Evolutionary conservation across 2,329 filamentous ascomycete species (phyloP).

Genomic region (Capronia epimyces): DNA sequence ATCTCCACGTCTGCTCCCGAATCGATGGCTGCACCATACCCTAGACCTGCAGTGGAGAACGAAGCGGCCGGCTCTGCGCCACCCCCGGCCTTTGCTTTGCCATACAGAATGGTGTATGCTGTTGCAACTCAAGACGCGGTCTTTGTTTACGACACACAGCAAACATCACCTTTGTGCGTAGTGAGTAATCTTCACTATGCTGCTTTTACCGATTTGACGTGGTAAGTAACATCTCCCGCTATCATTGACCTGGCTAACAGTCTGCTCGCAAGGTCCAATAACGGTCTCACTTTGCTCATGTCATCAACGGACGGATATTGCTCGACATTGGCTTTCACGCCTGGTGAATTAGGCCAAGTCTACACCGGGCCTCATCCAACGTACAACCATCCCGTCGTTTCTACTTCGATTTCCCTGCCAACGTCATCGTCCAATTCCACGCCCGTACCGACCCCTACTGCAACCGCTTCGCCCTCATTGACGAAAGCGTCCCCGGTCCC

Average conservation of each 20-base stretch:
- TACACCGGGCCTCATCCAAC: slow-evolving; percentile 63
- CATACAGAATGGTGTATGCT: slow-evolving; percentile 92
- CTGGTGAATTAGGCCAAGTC: slow-evolving; percentile 76
- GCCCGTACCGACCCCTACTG: slow-evolving; percentile 65
- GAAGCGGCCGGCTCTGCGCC: slow-evolving; percentile 49
- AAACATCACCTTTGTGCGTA: slow-evolving; percentile 85
- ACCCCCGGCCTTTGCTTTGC: slow-evolving; percentile 66
- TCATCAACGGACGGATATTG: slow-evolving; percentile 99
- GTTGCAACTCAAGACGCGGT: slow-evolving; percentile 96
- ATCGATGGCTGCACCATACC: slow-evolving; percentile 39
- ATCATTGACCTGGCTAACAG: slow-evolving; percentile 16
- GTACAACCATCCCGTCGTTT: slow-evolving; percentile 30
- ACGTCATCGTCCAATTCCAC: slow-evolving; percentile 50
- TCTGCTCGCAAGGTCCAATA: slow-evolving; percentile 59
- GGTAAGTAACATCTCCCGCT: slow-evolving; percentile 54
- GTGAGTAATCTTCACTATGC: slow-evolving; percentile 97
- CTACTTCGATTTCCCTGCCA: slow-evolving; percentile 34
- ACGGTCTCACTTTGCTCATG: slow-evolving; percentile 76
- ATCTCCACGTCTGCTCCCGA: slow-evolving; percentile 47
- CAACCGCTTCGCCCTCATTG: slow-evolving; percentile 57
- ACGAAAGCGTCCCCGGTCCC: slow-evolving; percentile 53
- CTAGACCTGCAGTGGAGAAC: slow-evolving; percentile 40
- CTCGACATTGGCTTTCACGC: slow-evolving; percentile 76
- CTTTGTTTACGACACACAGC: slow-evolving; percentile 92
- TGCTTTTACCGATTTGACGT: slow-evolving; percentile 92